Evolutionary conservation across 257 asterid species (phyloP), one percentile per base, ranked within the genome.

Genomic region (Gardenia jasminoides): DNA sequence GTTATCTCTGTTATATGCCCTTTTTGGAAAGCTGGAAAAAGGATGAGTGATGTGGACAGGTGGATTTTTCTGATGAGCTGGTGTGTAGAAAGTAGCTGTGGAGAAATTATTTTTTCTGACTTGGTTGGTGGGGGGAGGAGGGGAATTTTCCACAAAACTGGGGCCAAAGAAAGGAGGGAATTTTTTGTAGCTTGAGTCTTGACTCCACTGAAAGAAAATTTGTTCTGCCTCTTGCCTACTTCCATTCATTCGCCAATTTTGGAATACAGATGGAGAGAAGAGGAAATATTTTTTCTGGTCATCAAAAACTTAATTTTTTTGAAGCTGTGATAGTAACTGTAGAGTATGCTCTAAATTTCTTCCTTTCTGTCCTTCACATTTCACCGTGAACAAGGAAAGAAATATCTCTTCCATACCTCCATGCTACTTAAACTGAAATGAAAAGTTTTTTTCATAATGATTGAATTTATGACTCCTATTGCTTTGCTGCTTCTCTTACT

Each of bases 41-140:
- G 47, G 73, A 47, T 80, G 70, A 70, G 13, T 39, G 28, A 11
- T 56, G 12, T 7, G 16, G 43, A 26, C 10, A 36, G 30, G 58
- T 33, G 68, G 76, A 39, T n/a, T 61, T 67, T 52, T n/a, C 58
- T 61, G 64, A 76, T 64, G 13, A 36, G 17, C 9, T 77, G 75
- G 36, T 66, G n/a, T 54, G 31, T 36, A 61, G 20, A 46, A 61
- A 22, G 13, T 64, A 22, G 13, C 67, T 33, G 39, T 3, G 12
- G 17, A 19, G 46, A 31, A 46, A 31, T 50, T 6, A 67, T 74
- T 31, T 36, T 48, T 41, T 6, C 80, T 67, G 52, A 77, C 24
- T 28, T 50, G 31, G 39, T 30, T 24, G 77, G 69, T 11, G 30
- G 50, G 44, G 10, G 4, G 4, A 36, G 41, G 41, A 36, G 41